Evolutionary conservation across 2,329 filamentous ascomycete species (phyloP).

Genomic region (Colletotrichum neosansevieriae): DNA sequence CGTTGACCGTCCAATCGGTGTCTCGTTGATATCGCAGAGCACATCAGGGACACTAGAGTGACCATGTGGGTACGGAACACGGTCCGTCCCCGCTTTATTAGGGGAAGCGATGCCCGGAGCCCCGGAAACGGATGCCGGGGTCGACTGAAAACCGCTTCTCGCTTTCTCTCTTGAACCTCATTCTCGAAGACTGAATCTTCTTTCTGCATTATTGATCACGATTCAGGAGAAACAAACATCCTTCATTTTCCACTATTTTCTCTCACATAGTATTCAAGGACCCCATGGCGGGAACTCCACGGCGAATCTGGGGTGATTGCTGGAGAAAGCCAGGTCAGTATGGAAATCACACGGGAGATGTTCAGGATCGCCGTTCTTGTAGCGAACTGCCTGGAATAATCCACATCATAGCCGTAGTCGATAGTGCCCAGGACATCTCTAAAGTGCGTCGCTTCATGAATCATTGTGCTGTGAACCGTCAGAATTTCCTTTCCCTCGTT

Average conservation of each 20-base stretch:
- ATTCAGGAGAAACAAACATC: no score
- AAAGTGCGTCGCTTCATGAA: constrained; percentile 6
- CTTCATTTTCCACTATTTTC: no score
- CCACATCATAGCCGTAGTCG: constrained; percentile 1
- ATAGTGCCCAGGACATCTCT: background rate
- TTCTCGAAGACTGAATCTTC: no score
- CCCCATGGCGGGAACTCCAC: background rate
- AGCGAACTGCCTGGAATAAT: constrained; percentile 7
- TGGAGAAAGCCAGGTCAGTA: background rate
- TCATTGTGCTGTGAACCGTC: background rate
- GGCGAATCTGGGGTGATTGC: background rate
- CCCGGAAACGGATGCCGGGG: background rate
- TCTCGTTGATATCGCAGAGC: background rate
- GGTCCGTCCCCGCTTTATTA: constrained; percentile 8
- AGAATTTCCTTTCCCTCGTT: background rate
- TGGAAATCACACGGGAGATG: background rate
- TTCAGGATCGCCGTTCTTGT: background rate
- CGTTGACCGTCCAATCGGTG: background rate
- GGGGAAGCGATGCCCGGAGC: background rate
- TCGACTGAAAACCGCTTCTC: no score
- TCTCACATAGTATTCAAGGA: background rate
- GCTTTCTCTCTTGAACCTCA: no score
- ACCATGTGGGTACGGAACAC: constrained; percentile 21
- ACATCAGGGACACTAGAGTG: background rate
- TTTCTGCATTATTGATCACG: no score